A percentile compares a stretch with the other conserved stretches of the same genome.
Conservation (phyloP, 2,329 filamentous ascomycete species). For the Sclerotinia minor region DNA sequence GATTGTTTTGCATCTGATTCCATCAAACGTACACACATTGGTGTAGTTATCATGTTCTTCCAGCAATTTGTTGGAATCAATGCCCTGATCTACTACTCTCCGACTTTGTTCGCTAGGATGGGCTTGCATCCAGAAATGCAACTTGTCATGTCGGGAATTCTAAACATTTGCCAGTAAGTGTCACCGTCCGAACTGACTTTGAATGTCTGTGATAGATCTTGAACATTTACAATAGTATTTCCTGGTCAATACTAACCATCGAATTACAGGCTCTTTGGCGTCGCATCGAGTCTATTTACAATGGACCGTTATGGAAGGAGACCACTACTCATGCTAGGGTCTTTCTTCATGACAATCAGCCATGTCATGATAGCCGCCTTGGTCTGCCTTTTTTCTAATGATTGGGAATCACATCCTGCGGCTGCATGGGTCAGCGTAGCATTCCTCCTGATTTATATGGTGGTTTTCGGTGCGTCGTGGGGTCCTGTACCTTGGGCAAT, state of each 20-base stretch:
- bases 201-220: not conserved
- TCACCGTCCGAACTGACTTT: not conserved
- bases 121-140: conserved; percentile 45
- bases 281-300: conserved; percentile 49
- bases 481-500: conserved; percentile 42
- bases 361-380: conserved; percentile 55
- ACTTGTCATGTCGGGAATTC: conserved; percentile 53
- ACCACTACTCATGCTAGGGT: conserved; percentile 48
- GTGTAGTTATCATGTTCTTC: conserved; percentile 55
- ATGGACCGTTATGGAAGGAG: conserved; percentile 51
- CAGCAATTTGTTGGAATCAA: conserved; percentile 58
- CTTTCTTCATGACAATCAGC: conserved; percentile 47
- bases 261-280: conserved; percentile 44
- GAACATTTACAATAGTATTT: not conserved
- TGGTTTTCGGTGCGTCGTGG: conserved; percentile 52
- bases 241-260: not conserved
- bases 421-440: conserved; percentile 57
- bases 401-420: conserved; percentile 51
- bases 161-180: conserved; percentile 43
- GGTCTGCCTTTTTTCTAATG: conserved; percentile 52
- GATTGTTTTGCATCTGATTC: conserved; percentile 53
- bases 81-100: conserved; percentile 48
- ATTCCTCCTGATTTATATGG: conserved; percentile 60
- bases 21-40: conserved; percentile 52
- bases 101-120: conserved; percentile 33